Percentiles rank a stretch among this genome's conserved stretches.
These are phyloP conservation scores for Boletus coccyginus DNA, from an alignment of 768 basidiomycete genomes.

Conservation along the genomic window DNA sequence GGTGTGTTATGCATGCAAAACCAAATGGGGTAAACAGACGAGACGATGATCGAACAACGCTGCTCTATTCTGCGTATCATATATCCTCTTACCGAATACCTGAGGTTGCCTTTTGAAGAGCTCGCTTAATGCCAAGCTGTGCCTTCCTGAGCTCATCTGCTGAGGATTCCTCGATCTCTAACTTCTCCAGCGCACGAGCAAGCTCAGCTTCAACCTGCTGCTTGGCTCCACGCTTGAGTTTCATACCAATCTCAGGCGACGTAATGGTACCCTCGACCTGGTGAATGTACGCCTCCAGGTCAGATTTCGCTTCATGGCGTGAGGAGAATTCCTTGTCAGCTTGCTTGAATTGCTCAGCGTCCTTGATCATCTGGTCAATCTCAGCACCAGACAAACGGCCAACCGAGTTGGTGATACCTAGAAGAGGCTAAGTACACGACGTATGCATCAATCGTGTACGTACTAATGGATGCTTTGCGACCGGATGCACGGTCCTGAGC, in stretches of 20 bases:
- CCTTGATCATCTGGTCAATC: constrained; percentile 99
- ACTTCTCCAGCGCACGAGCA: constrained; percentile 95
- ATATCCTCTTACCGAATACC: constrained; percentile 64
- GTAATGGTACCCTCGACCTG: constrained; percentile 96
- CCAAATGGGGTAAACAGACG: constrained; percentile 13
- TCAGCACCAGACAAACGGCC: constrained; percentile 96
- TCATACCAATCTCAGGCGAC: constrained; percentile 95
- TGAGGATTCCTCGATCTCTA: constrained; percentile 94
- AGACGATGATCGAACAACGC: constrained; percentile 10
- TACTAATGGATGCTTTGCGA: constrained; percentile 97
- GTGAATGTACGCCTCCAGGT: constrained; percentile 97
- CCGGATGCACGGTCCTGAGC: constrained; percentile 98
- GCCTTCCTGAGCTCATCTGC: constrained; percentile 96
- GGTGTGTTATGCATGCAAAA: constrained; percentile 12
- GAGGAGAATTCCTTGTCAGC: constrained; percentile 98
- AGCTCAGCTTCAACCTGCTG: constrained; percentile 95
- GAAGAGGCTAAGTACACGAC: constrained; percentile 6
- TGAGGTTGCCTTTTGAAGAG: constrained; percentile 96
- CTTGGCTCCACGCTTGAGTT: constrained; percentile 97
- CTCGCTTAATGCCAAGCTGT: constrained; percentile 92
- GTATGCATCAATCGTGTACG: constrained; percentile 29
- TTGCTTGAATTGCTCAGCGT: constrained; percentile 93
- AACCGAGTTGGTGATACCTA: constrained; percentile 97
- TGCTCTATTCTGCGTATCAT: constrained; percentile 17
- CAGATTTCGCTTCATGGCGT: constrained; percentile 96